phyloP scores from a whole-genome alignment of 352 stramenopile genomes.

The Globisporangium recalcitrans region DNA sequence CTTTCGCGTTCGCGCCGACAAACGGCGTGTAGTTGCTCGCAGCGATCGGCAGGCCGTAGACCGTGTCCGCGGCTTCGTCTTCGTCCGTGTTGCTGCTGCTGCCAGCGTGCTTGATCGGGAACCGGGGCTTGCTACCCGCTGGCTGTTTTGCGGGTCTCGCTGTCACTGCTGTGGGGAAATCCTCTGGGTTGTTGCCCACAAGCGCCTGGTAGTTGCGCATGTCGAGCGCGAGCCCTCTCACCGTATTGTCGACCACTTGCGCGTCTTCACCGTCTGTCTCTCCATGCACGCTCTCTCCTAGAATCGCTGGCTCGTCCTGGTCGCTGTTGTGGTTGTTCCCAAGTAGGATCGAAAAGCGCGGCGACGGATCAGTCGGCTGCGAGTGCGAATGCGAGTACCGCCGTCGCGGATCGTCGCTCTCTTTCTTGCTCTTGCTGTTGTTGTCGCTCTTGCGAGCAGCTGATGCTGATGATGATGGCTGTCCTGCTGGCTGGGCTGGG shows the following conservation, averaged over 20 bases:
- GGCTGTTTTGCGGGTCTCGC: neutral
- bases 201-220: conserved; percentile 32
- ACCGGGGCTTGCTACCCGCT: conserved; percentile 8
- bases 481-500: conserved; percentile 13
- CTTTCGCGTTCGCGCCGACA: conserved; percentile 20
- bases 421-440: conserved; percentile 9
- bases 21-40: conserved; percentile 50
- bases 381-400: conserved; percentile 3
- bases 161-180: neutral
- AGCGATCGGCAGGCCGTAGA: conserved; percentile 41
- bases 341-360: conserved; percentile 12
- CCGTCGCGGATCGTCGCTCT: conserved; percentile 1
- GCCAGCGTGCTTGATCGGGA: neutral
- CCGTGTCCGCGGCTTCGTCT: conserved; percentile 31
- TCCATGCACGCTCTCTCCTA: neutral
- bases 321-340: neutral
- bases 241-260: conserved; percentile 7
- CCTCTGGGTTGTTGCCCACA: neutral
- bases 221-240: conserved; percentile 23
- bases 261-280: neutral
- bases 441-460: neutral
- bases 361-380: neutral
- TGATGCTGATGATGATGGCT: conserved; percentile 8
- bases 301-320: neutral
- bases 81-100: conserved; percentile 10